A percentile compares a stretch with the other conserved stretches of the same genome.
phyloP scores from a whole-genome alignment of 2,329 filamentous ascomycete genomes.

The Myriosclerotinia scirpicola region DNA sequence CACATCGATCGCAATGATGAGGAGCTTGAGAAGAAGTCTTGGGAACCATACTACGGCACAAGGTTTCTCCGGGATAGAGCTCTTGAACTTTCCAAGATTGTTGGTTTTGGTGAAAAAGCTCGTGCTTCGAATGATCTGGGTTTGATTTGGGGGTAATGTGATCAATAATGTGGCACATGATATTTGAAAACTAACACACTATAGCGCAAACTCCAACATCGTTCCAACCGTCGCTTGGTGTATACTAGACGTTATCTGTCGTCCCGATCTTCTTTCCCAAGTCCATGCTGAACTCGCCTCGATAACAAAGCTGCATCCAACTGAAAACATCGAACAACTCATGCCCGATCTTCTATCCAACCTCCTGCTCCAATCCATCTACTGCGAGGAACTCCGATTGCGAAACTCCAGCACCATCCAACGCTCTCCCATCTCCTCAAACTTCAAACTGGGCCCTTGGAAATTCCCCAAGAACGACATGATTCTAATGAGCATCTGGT shows the following conservation, averaged over 20 bases:
- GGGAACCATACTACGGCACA: slow-evolving; percentile 39
- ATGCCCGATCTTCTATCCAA: slow-evolving; percentile 30
- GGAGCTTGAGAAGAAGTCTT: slow-evolving; percentile 28
- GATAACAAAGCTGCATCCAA: slow-evolving; percentile 6
- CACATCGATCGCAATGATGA: slow-evolving; percentile 27
- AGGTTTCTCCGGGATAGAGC: slow-evolving; percentile 36
- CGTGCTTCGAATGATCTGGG: slow-evolving; percentile 31
- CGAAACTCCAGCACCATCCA: slow-evolving; percentile 28
- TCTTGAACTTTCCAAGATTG: slow-evolving; percentile 17
- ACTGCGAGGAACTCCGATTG: slow-evolving; percentile 42
- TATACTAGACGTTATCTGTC: slow-evolving; percentile 33
- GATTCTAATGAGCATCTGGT: slow-evolving; percentile 36
- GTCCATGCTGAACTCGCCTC: slow-evolving; percentile 32
- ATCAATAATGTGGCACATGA: neutral
- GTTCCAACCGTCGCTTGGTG: slow-evolving; percentile 35
- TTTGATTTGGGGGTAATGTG: slow-evolving; percentile 34
- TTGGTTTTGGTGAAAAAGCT: slow-evolving; percentile 24
- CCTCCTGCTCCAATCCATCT: slow-evolving; percentile 43
- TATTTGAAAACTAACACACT: slow-evolving; percentile 10
- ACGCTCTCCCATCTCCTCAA: slow-evolving; percentile 28
- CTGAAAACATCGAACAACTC: neutral
- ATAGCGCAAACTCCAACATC: slow-evolving; percentile 36
- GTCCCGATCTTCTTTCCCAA: slow-evolving; percentile 30
- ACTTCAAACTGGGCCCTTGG: slow-evolving; percentile 38
- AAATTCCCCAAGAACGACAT: slow-evolving; percentile 35